Base-by-base conservation (phyloP, 2,329 filamentous ascomycete species). In the Claviceps sp. region DNA sequence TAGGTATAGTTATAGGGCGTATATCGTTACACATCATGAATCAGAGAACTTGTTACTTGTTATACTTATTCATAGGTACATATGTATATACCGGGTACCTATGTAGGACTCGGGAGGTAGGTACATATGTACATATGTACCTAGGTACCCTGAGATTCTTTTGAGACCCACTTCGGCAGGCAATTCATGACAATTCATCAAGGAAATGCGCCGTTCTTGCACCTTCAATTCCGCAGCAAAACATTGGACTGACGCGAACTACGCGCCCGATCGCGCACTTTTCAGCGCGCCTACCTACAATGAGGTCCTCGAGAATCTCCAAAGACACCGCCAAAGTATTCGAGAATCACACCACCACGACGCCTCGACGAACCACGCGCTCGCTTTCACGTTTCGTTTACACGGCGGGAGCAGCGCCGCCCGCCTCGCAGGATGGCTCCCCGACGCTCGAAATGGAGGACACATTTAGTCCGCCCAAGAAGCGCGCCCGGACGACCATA, bases 221-320 rank as follows among this genome's bases (percentile, higher is more conserved):
- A 42, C 40, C 18, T 42, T 42, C 7, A 42, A 41, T 20, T 3
- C 40, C n/a, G 7, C 11, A 11, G 8, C 30, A 11, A 34, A 34
- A 34, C 30, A 34, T 34, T 34, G 30, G 30, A 34, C 30, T 11
- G 30, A 34, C 9, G 30, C 30, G 9, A 11, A 34, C 9, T 34
- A 34, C 30, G 30, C 30, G 30, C 30, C 30, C 30, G 8, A 9
- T 30, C 26, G 26, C 26, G 34, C 34, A 48, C 34, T 5, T 5
- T 24, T 20, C 14, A 18, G 37, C 36, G 22, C 47, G n/a, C 22
- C 8, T 37, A 11, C 37, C 14, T 8, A 45, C 40, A 11, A 82
- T 82, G 79, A 71, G 75, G 43, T 77, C 78, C 4, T 82, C 80
- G 8, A 71, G 74, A 43, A 66, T 81, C 50, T 80, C 79, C 8